Evolutionary conservation across 768 basidiomycete genomes (phyloP).

Genomic region (Cantharellus cinnabarinus): DNA sequence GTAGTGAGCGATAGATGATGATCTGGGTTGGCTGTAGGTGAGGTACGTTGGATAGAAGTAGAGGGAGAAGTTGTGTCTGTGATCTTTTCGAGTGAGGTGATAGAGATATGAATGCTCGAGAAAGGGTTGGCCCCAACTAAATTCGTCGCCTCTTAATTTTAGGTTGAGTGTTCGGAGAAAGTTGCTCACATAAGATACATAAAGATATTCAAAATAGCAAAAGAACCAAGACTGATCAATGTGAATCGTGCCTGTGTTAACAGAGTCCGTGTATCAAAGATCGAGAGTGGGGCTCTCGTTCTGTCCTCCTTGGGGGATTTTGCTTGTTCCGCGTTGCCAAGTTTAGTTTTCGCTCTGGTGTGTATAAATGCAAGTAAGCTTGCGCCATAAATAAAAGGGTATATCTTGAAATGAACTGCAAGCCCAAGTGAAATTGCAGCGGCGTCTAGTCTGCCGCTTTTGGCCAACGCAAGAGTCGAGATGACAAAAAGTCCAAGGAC

Average conservation of each 20-base stretch:
- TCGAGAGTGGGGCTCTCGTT: too few species aligned
- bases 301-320: too few species aligned
- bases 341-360: neutral
- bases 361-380: slow-evolving; percentile 42
- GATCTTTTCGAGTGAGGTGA: slow-evolving; percentile 77
- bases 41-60: slow-evolving; percentile 95
- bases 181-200: slow-evolving; percentile 59
- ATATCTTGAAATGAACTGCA: slow-evolving; percentile 92
- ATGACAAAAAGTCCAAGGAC: slow-evolving; percentile 66
- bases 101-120: slow-evolving; percentile 84
- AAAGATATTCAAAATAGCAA: slow-evolving; percentile 34
- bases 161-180: neutral
- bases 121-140: slow-evolving; percentile 89
- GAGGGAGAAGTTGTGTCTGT: slow-evolving; percentile 95
- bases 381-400: slow-evolving; percentile 81
- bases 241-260: slow-evolving; percentile 32
- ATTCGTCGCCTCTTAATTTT: slow-evolving; percentile 1
- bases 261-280: neutral
- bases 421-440: slow-evolving; percentile 61
- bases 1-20: slow-evolving; percentile 9
- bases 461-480: slow-evolving; percentile 37
- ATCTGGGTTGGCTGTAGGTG: slow-evolving; percentile 33
- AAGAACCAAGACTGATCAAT: slow-evolving; percentile 45
- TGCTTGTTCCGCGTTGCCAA: neutral
- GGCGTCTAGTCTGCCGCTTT: slow-evolving; percentile 35